Base-by-base conservation (phyloP, 106 monocot species). In the Allium sativum region DNA sequence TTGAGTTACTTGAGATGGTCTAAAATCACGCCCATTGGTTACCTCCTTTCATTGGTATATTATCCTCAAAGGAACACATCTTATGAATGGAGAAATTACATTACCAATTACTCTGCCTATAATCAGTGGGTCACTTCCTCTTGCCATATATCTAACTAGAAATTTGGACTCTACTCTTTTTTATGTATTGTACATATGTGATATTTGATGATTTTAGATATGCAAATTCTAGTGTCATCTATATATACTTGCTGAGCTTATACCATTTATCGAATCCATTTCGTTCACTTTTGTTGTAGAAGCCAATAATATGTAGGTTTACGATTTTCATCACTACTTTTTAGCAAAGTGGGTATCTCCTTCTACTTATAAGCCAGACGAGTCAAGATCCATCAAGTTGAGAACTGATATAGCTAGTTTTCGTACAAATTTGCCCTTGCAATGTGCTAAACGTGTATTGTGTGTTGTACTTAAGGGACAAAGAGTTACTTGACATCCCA, bases 1-100 rank as follows among this genome's bases (percentile, higher is more conserved):
- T 65, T 73, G 61, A 20, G 68, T 64, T 3, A 86, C 80, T 18
- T 67, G 72, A 0, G 86, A 86, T 3, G 90, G 90, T 68, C 73
- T 91, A 69, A 91, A 83, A 63, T 83, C 90, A 10, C 77, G 19
- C 7, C 90, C 90, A 62, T 91, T 91, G 51, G 62, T 62, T 21
- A 86, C 86, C 6, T 73, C 72, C 56, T 20, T 80, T 4, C 66
- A 45, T 21, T 47, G 53, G 54, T 83, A 91, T 2, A 46, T 57
- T 14, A 83, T 68, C 18, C 64, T 69, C 12, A 82, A 58, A 44
- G 58, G 15, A 12, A 67, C 52, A 31, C 41, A 55, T 21, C 61
- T 70, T n/a, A 14, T 41, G 56, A 82, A 82, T 19, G 74, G 67
- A 44, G 74, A 77, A 19, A 82, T 11, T 18, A 82, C 74, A 66